A percentile compares a stretch with the other conserved stretches of the same genome.
Conservation (phyloP, 2,329 filamentous ascomycete genomes). For the Aureobasidium lini region DNA sequence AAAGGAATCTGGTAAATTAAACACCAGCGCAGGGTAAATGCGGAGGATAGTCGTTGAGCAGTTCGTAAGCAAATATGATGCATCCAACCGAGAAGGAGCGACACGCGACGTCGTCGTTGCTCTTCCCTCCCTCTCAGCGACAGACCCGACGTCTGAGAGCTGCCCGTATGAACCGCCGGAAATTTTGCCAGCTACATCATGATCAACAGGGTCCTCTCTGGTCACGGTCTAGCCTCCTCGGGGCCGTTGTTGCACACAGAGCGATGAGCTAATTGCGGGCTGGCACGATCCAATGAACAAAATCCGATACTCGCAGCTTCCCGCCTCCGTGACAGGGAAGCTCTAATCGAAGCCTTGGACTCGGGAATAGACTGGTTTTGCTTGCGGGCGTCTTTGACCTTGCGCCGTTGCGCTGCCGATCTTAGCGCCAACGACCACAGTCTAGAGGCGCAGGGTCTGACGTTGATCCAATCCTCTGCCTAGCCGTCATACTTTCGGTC, state of each 20-base stretch:
- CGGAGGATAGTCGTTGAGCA: neutral
- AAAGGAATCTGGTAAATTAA: neutral
- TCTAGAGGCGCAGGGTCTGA: slow-evolving; percentile 16
- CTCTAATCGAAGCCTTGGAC: neutral
- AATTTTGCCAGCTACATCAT: slow-evolving; percentile 6
- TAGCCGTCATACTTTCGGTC: slow-evolving; percentile 1
- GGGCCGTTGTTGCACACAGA: neutral
- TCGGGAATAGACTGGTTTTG: neutral
- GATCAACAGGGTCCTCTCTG: slow-evolving; percentile 9
- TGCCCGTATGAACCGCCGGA: neutral
- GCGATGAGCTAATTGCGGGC: slow-evolving; percentile 10
- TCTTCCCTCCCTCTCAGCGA: neutral
- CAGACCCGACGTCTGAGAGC: neutral
- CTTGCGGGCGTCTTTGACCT: neutral
- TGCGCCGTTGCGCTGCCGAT: slow-evolving; percentile 1
- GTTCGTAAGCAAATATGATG: neutral
- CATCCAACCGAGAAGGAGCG: neutral
- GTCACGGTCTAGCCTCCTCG: neutral
- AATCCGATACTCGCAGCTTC: neutral
- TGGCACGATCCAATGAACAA: neutral
- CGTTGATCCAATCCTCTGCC: slow-evolving; percentile 13
- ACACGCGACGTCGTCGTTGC: neutral
- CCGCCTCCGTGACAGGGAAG: neutral
- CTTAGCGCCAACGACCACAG: neutral
- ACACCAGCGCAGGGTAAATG: neutral